Base-by-base conservation (phyloP, 2,329 filamentous ascomycete species). In the Arthrobotrys megalospora region DNA sequence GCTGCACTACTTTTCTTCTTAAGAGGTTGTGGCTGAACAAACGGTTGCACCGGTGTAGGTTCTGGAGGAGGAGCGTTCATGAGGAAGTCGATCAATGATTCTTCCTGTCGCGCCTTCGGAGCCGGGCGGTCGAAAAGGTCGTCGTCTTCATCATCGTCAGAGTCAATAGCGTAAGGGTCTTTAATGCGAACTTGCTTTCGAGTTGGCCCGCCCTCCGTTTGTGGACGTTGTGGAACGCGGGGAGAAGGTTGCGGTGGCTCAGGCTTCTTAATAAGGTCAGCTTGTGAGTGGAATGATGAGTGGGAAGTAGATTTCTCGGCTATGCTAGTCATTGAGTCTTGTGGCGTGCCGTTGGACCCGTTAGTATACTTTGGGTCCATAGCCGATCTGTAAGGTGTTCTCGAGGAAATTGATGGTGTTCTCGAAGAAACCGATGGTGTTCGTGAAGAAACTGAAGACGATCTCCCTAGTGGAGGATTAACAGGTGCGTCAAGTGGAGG, bases 111-210 rank as follows among this genome's bases (percentile, higher is more conserved):
- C 10, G 45, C 48, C 41, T 55, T 60, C 12, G 38, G 63, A 3
- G 45, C 36, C 19, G 21, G 47, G 38, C 43, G 65, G 32, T 64
- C 64, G 21, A 65, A 76, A 14, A 68, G 67, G 24, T 82, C 80
- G n/a, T 81, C 80, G 5, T 84, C 83, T 36, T 84, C 82, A 38
- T 85, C 84, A 90, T 93, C 91, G 34, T 93, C 91, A 34, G 90
- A 86, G 82, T 97, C 94, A 80, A 98, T 93, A n/a, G 94, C 93
- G 81, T 98, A 98, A 0, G 95, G 96, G 82, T 99, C 96, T 71
- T 89, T 92, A 64, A 94, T 90, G 32, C 93, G 90, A 53, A 91
- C 89, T 52, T 91, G 92, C 82, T 92, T 97, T 67, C 92, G 89
- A 81, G 89, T 88, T 4, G 93, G 91, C 83, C 90, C 88, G 84